phyloP scores from a whole-genome alignment of 768 basidiomycete genomes.

The Rhodotorula graminis region DNA sequence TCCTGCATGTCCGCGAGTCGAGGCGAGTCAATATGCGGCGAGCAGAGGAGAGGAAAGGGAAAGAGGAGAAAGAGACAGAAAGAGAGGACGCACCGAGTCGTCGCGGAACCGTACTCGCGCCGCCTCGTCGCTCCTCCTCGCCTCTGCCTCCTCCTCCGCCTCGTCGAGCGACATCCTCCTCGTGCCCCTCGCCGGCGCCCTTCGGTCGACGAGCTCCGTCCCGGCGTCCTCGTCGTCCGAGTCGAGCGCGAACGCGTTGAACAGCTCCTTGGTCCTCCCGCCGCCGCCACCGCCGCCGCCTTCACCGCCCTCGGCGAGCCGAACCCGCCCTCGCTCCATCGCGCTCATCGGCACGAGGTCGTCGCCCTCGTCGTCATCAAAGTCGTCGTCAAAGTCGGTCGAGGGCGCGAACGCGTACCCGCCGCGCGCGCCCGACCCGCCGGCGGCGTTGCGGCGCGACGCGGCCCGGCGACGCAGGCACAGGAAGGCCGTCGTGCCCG shows the following conservation, averaged over 20 bases:
- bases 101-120: background rate
- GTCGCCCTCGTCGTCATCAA: constrained; percentile 55
- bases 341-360: constrained; percentile 64
- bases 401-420: constrained; percentile 36
- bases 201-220: background rate
- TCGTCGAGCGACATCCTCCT: background rate
- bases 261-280: constrained; percentile 74
- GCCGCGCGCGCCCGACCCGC: constrained; percentile 10
- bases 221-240: constrained; percentile 36
- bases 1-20: background rate
- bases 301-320: background rate
- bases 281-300: constrained; percentile 16
- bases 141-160: background rate
- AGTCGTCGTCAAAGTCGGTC: constrained; percentile 55
- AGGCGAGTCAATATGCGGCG: too few species aligned
- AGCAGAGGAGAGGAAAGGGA: too few species aligned
- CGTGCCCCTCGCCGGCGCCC: background rate
- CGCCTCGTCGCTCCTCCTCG: background rate
- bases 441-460: background rate
- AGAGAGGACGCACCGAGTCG: background rate
- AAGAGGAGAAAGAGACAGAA: too few species aligned
- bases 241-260: constrained; percentile 69
- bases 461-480: constrained; percentile 57
- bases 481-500: constrained; percentile 69
- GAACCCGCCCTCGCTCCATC: constrained; percentile 51